Percentiles rank a stretch among this genome's conserved stretches.
These are phyloP conservation scores for Cicer arietinum DNA, from an alignment of 306 rosid genomes.

Conservation along the genomic window DNA sequence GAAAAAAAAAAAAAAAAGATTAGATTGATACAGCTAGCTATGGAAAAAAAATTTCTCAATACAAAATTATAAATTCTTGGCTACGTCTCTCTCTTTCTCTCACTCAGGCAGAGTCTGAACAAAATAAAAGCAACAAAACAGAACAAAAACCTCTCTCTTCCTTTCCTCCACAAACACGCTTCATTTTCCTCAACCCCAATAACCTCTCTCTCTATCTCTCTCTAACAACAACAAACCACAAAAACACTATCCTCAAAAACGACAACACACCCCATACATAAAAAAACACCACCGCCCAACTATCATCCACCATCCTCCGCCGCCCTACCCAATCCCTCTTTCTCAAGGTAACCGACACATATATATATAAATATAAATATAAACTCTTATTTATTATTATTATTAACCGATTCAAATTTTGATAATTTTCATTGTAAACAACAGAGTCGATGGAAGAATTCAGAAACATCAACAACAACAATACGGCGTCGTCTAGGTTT, in stretches of 20 bases:
- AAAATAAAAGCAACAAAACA: too few relatives aligned
- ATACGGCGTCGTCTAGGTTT: slow-evolving; percentile 50
- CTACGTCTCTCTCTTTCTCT: too few relatives aligned
- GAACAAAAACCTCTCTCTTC: too few relatives aligned
- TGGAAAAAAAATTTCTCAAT: too few relatives aligned
- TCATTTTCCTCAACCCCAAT: background rate
- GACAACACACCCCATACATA: background rate
- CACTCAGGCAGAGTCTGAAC: too few relatives aligned
- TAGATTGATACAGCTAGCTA: too few relatives aligned
- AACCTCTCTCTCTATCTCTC: background rate
- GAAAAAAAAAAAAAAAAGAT: too few relatives aligned
- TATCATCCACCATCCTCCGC: slow-evolving; percentile 2
- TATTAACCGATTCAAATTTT: background rate
- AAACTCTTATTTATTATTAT: background rate
- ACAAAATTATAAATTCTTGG: too few relatives aligned
- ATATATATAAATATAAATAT: background rate
- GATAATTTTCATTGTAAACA: background rate
- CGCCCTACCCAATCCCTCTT: background rate
- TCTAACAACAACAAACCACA: slow-evolving; percentile 9
- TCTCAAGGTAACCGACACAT: slow-evolving; percentile 10
- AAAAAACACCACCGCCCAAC: slow-evolving; percentile 8
- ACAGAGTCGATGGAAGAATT: slow-evolving; percentile 54
- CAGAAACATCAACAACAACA: background rate
- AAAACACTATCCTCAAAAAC: background rate
- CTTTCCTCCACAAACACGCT: too few relatives aligned